Percentiles rank a stretch among this genome's conserved stretches.
phyloP scores from a whole-genome alignment of 1,139 yeast species.

The Arxiozyma slooffiae region DNA sequence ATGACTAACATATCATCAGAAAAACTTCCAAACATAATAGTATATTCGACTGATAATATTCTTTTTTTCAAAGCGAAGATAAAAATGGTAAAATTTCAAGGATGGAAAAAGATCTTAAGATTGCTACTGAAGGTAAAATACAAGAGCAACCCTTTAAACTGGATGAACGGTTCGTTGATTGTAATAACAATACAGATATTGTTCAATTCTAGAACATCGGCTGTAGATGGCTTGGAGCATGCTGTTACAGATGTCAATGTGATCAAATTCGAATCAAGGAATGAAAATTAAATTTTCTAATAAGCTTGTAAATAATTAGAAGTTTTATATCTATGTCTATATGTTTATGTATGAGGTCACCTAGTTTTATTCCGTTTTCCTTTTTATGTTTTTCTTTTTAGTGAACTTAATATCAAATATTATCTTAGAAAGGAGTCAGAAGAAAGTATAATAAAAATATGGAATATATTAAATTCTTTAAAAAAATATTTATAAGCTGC shows the following conservation, averaged over 20 bases:
- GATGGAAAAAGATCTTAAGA: slow-evolving; percentile 12
- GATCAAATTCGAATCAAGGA: not conserved
- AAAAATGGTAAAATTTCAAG: slow-evolving; percentile 5
- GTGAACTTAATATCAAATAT: no score
- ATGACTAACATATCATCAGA: not conserved
- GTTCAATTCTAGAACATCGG: not conserved
- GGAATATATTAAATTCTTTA: no score
- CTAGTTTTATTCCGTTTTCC: no score
- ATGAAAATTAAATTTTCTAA: not conserved
- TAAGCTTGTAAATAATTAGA: no score
- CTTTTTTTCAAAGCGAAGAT: slow-evolving; percentile 9
- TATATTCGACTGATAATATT: slow-evolving; percentile 8
- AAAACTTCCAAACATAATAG: not conserved
- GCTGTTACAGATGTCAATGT: not conserved
- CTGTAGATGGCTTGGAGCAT: not conserved
- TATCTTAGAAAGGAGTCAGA: not conserved
- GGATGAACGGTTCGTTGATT: not conserved
- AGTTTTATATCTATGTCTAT: no score
- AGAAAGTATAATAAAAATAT: no score
- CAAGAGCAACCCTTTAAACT: slow-evolving; percentile 5
- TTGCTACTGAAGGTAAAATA: slow-evolving; percentile 8
- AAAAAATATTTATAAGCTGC: no score
- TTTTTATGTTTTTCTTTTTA: not conserved
- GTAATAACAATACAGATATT: not conserved
- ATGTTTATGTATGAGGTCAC: not conserved